Base-by-base conservation (phyloP, 1,139 yeast genomes). In the Scheffersomyces lignicola region DNA sequence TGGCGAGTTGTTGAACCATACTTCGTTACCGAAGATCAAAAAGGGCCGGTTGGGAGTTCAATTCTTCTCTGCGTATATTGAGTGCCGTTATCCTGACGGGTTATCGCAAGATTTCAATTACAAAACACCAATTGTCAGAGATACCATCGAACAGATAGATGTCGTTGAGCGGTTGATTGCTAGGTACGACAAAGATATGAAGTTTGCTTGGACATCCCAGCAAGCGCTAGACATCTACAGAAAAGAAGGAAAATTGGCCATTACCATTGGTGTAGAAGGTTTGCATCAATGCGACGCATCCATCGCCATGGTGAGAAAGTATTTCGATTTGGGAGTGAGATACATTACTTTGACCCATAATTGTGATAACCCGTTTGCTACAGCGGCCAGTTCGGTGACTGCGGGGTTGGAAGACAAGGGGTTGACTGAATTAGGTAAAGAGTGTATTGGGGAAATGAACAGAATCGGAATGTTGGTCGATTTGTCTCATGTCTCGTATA, bases 361-460 rank as follows among this genome's bases (percentile, higher is more conserved):
- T 44, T 73, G 80, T 51, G 78, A 74, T 45, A 75, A 75, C 39
- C 78, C 78, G 1, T 75, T 71, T 51, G 78, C 80, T 3, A 73
- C 78, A 10, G 76, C 79, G 9, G 77, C 78, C 5, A 60, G 72
- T 12, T 60, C 75, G 0, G 60, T 64, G 4, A 41, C 67, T 5
- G 76, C 62, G 14, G 78, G 78, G 0, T 55, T 61, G 24, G 59
- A 58, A 2, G 78, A 73, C 45, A 54, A 54, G 9, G 80, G 80
- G 0, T 54, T 74, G 33, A 58, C 73, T 4, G 52, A 52, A 0
- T 67, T 44, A 37, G 80, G 80, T 8, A 49, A 38, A 15, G 60
- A 60, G 18, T 66, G 73, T 44, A 48, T 68, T 17, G 42, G 28
- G 18, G 80, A 74, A 45, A 73, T 74, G 78, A 74, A 74, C 45